Conservation (phyloP, 192 early-diverging fungal genomes). For the Backusella circina region DNA sequence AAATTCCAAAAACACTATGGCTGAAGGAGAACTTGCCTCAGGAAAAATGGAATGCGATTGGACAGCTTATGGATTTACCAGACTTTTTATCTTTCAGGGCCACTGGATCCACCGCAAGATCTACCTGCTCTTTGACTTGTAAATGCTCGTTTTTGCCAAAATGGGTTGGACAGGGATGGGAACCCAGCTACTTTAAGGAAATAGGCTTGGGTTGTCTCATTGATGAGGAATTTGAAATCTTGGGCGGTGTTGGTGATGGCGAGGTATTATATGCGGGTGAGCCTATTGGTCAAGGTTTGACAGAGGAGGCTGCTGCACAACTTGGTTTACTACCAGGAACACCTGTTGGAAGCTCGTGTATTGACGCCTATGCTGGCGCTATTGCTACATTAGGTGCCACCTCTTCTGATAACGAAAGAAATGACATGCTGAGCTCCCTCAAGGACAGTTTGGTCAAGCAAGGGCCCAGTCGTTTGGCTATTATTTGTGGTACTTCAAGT, state of each 20-base stretch:
- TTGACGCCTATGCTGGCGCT: constrained; percentile 76
- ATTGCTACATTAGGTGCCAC: constrained; percentile 50
- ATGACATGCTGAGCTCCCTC: background rate
- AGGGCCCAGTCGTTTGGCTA: constrained; percentile 40
- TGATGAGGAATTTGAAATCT: constrained; percentile 35
- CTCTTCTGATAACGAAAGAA: constrained; percentile 17
- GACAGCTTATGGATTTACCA: constrained; percentile 67
- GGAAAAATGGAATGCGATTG: constrained; percentile 42
- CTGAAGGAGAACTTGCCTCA: constrained; percentile 52
- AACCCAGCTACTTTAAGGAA: constrained; percentile 44
- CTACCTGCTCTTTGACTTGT: constrained; percentile 62
- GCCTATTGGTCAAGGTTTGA: constrained; percentile 47
- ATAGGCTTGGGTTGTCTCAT: constrained; percentile 54
- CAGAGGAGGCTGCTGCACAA: constrained; percentile 46
- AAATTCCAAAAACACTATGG: constrained; percentile 75
- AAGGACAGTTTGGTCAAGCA: background rate
- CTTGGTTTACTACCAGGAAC: constrained; percentile 52
- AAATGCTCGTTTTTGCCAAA: constrained; percentile 60
- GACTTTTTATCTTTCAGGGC: constrained; percentile 69
- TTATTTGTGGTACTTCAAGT: constrained; percentile 72
- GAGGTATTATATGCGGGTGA: constrained; percentile 49
- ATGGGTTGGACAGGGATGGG: constrained; percentile 48
- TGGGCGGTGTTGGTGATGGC: constrained; percentile 40
- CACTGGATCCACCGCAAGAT: constrained; percentile 49
- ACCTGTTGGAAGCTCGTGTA: constrained; percentile 59